phyloP scores from a whole-genome alignment of 2,329 filamentous ascomycete genomes.

The Arachnomyces sp. region DNA sequence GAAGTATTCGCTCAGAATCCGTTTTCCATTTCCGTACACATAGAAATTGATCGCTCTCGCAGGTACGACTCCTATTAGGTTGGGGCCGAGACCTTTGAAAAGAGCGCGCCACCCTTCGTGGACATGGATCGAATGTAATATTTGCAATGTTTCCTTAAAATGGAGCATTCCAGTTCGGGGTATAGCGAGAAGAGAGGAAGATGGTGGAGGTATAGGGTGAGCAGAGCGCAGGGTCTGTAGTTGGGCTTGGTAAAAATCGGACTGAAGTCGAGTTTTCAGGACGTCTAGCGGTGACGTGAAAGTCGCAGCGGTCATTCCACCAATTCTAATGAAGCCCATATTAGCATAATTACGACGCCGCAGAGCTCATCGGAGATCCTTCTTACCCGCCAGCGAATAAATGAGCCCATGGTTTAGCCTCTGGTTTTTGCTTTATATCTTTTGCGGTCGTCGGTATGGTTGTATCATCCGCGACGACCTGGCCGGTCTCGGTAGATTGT shows the following conservation, averaged over 20 bases:
- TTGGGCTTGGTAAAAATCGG: conserved; percentile 87
- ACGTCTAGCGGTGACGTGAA: conserved; percentile 92
- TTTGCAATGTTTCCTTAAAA: conserved; percentile 77
- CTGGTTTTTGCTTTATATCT: conserved; percentile 38
- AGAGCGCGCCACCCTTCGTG: conserved; percentile 78
- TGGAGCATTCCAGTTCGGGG: conserved; percentile 63
- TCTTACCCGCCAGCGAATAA: conserved; percentile 82
- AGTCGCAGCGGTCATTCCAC: conserved; percentile 86
- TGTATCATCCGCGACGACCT: no score
- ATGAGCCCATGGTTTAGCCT: conserved; percentile 77
- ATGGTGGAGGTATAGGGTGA: conserved; percentile 46
- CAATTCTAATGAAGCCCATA: conserved; percentile 50
- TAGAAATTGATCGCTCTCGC: conserved; percentile 90
- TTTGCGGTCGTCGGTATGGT: no score
- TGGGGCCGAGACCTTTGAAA: conserved; percentile 89
- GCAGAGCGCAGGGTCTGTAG: conserved; percentile 58
- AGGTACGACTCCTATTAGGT: conserved; percentile 81
- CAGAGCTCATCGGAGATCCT: conserved; percentile 1
- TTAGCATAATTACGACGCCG: conserved; percentile 9
- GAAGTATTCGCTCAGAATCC: conserved; percentile 66
- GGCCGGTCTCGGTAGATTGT: no score
- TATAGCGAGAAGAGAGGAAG: conserved; percentile 48
- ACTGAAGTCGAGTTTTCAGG: conserved; percentile 85
- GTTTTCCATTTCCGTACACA: conserved; percentile 86
- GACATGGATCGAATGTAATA: conserved; percentile 71